Evolutionary conservation across 192 early-diverging fungal genomes (phyloP).

Genomic region (Podila clonocystis): DNA sequence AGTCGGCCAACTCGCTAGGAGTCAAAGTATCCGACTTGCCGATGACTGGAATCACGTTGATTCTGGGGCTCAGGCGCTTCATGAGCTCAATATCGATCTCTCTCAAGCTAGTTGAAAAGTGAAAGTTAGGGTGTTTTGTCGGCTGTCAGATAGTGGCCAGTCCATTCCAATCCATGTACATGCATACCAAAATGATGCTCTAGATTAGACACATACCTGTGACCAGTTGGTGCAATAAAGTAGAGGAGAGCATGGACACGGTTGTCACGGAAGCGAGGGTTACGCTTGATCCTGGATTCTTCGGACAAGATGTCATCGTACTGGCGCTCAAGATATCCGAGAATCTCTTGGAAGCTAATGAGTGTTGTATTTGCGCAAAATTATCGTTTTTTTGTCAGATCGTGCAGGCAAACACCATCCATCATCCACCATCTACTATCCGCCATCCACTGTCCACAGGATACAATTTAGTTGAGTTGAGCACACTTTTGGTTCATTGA

Average conservation of each 20-base stretch:
- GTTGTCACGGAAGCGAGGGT: constrained; percentile 90
- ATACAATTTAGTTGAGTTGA: too few species aligned
- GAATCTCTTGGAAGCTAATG: constrained; percentile 87
- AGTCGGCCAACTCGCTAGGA: constrained; percentile 82
- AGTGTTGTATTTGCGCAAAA: background rate
- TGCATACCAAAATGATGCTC: background rate
- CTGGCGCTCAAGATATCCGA: constrained; percentile 93
- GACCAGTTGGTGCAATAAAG: constrained; percentile 98
- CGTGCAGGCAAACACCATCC: too few species aligned
- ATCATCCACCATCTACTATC: too few species aligned
- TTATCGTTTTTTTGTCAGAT: too few species aligned
- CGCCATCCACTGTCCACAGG: too few species aligned
- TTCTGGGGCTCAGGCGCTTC: constrained; percentile 87
- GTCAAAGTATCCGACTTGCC: constrained; percentile 94
- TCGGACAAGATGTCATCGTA: constrained; percentile 95
- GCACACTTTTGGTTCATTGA: too few species aligned
- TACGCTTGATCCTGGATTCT: constrained; percentile 85
- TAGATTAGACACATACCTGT: constrained; percentile 63
- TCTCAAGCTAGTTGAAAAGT: constrained; percentile 66
- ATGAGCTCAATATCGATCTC: constrained; percentile 97
- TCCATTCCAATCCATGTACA: background rate
- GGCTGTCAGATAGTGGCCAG: background rate
- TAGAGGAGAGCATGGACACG: constrained; percentile 96
- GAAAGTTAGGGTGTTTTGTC: background rate
- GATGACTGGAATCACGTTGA: constrained; percentile 96